Evolutionary conservation across 2,329 filamentous ascomycete species (phyloP).

Genomic region (Penicillium sp.): DNA sequence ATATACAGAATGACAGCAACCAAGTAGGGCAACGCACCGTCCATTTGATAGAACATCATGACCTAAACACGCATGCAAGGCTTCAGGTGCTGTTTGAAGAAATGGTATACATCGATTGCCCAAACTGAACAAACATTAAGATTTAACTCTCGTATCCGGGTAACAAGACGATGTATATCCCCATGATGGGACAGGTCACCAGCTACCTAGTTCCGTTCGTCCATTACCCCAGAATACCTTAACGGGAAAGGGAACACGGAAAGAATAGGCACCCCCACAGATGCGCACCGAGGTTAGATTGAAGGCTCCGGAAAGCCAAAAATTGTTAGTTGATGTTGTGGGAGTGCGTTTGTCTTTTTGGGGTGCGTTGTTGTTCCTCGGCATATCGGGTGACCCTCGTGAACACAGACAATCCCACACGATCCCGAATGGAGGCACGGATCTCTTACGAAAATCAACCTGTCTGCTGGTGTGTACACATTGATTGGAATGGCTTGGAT

Average conservation of each 20-base stretch:
- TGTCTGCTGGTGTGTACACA: neutral
- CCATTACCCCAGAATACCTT: neutral
- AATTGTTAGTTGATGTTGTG: neutral
- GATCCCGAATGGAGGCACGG: constrained; percentile 7
- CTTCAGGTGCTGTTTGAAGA: neutral
- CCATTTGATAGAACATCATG: constrained; percentile 5
- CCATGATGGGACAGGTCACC: constrained; percentile 1
- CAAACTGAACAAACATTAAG: neutral
- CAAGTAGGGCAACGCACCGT: neutral
- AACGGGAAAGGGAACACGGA: neutral
- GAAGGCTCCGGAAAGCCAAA: neutral
- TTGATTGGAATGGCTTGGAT: neutral
- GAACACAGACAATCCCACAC: constrained; percentile 9
- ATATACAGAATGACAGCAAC: neutral
- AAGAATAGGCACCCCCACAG: neutral
- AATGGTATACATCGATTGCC: neutral
- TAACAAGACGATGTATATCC: constrained; percentile 4
- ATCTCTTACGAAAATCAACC: neutral
- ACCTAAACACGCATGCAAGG: neutral
- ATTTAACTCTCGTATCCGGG: constrained; percentile 2
- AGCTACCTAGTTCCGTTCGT: neutral
- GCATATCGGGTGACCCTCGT: constrained; percentile 13
- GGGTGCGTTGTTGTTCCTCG: constrained; percentile 10
- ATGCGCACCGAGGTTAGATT: neutral
- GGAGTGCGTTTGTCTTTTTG: neutral